Evolutionary conservation across 2,329 filamentous ascomycete species (phyloP).

Genomic region (Chalaropsis thielavioides): DNA sequence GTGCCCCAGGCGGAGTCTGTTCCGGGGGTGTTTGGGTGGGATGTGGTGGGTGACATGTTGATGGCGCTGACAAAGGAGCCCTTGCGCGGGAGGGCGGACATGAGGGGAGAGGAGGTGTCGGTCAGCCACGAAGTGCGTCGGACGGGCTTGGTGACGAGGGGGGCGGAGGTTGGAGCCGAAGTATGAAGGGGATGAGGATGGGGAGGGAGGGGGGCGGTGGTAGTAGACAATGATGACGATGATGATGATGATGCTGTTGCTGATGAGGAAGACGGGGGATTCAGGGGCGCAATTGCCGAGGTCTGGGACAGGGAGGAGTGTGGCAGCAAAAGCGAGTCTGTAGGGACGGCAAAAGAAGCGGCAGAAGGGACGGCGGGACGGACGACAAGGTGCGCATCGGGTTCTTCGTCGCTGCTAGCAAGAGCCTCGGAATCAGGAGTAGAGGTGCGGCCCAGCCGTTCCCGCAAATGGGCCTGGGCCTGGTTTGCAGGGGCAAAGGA

Average conservation of each 20-base stretch:
- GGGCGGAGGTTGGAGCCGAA: conserved; percentile 34
- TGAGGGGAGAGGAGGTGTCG: conserved; percentile 52
- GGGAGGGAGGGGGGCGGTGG: not conserved
- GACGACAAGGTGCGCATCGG: conserved; percentile 37
- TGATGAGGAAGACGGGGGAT: not conserved
- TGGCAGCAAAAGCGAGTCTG: not conserved
- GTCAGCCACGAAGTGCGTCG: conserved; percentile 76
- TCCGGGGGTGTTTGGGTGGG: conserved; percentile 68
- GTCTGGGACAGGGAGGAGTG: not conserved
- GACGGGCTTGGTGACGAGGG: conserved; percentile 45
- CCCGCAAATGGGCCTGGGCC: conserved; percentile 44
- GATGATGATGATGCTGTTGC: not conserved
- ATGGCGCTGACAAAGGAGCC: conserved; percentile 55
- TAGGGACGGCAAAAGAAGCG: not conserved
- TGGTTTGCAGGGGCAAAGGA: conserved; percentile 34
- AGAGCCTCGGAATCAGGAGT: conserved; percentile 91
- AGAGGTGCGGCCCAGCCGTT: conserved; percentile 60
- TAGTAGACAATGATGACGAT: not conserved
- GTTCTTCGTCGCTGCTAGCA: conserved; percentile 88
- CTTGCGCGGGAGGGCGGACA: conserved; percentile 47
- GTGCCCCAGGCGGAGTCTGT: conserved; percentile 48
- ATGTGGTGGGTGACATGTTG: conserved; percentile 66
- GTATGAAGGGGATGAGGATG: conserved; percentile 18
- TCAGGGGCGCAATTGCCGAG: not conserved
- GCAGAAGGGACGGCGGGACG: not conserved